Percentiles rank a stretch among this genome's conserved stretches.
Conservation (phyloP, 2,329 filamentous ascomycete genomes). For the Remersonia thermophila region DNA sequence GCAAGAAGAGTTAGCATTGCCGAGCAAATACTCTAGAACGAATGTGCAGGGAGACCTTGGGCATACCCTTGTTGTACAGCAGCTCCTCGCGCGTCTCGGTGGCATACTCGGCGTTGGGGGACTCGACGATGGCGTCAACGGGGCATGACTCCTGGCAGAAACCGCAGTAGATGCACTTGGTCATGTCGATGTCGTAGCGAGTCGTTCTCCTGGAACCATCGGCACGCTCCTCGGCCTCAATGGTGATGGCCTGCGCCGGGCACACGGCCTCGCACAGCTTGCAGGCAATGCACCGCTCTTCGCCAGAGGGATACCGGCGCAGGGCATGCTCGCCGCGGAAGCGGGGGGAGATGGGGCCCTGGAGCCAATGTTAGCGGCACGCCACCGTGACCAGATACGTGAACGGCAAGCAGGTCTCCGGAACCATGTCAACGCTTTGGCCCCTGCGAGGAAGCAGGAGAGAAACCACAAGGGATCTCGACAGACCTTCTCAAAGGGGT, state of each 20-base stretch:
- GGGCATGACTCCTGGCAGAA: slow-evolving; percentile 99
- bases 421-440: background rate
- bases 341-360: slow-evolving; percentile 89
- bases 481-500: slow-evolving; percentile 85
- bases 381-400: background rate
- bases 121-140: slow-evolving; percentile 75
- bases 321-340: slow-evolving; percentile 98
- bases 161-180: slow-evolving; percentile 99
- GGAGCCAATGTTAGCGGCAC: slow-evolving; percentile 13
- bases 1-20: background rate
- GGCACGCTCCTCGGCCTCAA: slow-evolving; percentile 95
- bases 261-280: slow-evolving; percentile 98
- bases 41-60: too few species aligned
- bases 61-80: slow-evolving; percentile 77
- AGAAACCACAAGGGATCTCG: background rate
- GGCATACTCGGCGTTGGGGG: slow-evolving; percentile 50
- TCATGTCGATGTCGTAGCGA: slow-evolving; percentile 99
- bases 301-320: slow-evolving; percentile 88
- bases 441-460: too few species aligned
- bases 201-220: slow-evolving; percentile 93
- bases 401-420: background rate
- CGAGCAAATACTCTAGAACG: too few species aligned
- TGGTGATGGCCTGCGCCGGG: slow-evolving; percentile 96
- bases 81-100: slow-evolving; percentile 75
- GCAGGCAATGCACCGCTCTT: slow-evolving; percentile 99